Evolutionary conservation across 2,329 filamentous ascomycete species (phyloP).

Genomic region (Epichloe aotearoae): DNA sequence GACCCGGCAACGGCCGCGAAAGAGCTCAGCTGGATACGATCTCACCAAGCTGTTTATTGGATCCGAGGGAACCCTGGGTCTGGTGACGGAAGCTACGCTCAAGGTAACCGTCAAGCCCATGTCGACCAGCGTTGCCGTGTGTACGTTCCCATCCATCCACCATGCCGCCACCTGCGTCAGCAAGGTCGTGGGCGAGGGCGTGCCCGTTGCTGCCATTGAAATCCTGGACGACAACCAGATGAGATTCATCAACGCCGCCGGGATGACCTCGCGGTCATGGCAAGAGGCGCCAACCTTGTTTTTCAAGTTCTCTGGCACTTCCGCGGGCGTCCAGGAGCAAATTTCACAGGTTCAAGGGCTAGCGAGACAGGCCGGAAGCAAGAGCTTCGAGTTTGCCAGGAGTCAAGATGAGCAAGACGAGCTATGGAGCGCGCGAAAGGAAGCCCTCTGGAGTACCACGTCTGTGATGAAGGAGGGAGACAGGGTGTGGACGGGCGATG

Average conservation of each 20-base stretch:
- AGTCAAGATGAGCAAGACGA: slow-evolving; percentile 57
- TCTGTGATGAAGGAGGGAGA: slow-evolving; percentile 52
- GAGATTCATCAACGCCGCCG: slow-evolving; percentile 51
- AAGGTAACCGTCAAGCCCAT: slow-evolving; percentile 75
- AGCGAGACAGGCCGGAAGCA: slow-evolving; percentile 46
- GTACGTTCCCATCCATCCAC: slow-evolving; percentile 43
- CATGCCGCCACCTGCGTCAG: slow-evolving; percentile 68
- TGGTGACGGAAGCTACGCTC: slow-evolving; percentile 82
- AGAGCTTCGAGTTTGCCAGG: slow-evolving; percentile 66
- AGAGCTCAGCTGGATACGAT: slow-evolving; percentile 86
- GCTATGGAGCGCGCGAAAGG: slow-evolving; percentile 74
- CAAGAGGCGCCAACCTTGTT: slow-evolving; percentile 63
- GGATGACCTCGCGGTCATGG: slow-evolving; percentile 54
- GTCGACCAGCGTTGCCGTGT: slow-evolving; percentile 68
- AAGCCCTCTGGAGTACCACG: slow-evolving; percentile 71
- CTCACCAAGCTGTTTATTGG: slow-evolving; percentile 82
- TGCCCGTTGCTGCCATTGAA: slow-evolving; percentile 84
- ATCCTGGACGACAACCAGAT: slow-evolving; percentile 90
- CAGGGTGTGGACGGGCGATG: slow-evolving; percentile 74
- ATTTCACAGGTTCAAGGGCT: slow-evolving; percentile 52
- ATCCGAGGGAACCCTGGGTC: slow-evolving; percentile 78
- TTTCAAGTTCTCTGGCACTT: slow-evolving; percentile 71
- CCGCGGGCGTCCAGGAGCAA: slow-evolving; percentile 63
- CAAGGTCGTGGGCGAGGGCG: slow-evolving; percentile 63
- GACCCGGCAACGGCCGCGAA: slow-evolving; percentile 75